Base-by-base conservation (phyloP, 306 rosid species). In the Inga oerstediana region DNA sequence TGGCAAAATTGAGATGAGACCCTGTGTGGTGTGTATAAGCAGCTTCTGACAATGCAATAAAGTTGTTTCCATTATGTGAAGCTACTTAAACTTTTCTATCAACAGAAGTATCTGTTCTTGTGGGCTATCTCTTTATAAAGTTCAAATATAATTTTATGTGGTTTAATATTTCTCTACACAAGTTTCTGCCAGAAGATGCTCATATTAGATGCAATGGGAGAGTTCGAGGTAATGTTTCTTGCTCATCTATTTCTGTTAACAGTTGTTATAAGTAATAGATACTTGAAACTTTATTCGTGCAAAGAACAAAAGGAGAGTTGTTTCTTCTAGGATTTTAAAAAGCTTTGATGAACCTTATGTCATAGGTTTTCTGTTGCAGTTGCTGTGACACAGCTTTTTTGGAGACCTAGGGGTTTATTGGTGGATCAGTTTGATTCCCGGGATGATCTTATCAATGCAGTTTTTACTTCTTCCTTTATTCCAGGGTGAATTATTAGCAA, bases 391-490 rank as follows among this genome's bases (percentile, higher is more conserved):
- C 97, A 95, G 89, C 90, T 93, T 84, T 88, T 92, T 62, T 95
- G 96, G 99, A 93, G 96, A 84, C 99, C 98, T 17, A 90, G 93
- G 85, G 99, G 99, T 74, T 81, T 93, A 86, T 84, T 95, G 93
- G 98, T 95, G 83, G 99, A 95, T 90, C 89, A 91, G 72, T 95
- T 92, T 87, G 97, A 93, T 82, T 95, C 99, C 82, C 92, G 92
- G 88, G 98, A 92, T 82, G 99, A 95, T 89, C 98, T 95, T 87
- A 93, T 95, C 78, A 89, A 92, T 86, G 99, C 99, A 72, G 99
- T 95, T 85, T 89, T 95, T 78, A 95, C 99, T 82, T 95, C 99
- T 65, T 95, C 98, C 87, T 95, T 93, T 84, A 92, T 95, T 87
- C 99, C 99, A 82, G 99, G 99, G 99, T 95, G 88, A 90, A 76